These are phyloP conservation scores for Pyrenochaeta sp. DNA, from an alignment of 2,329 filamentous ascomycete species.

Conservation along the genomic window DNA sequence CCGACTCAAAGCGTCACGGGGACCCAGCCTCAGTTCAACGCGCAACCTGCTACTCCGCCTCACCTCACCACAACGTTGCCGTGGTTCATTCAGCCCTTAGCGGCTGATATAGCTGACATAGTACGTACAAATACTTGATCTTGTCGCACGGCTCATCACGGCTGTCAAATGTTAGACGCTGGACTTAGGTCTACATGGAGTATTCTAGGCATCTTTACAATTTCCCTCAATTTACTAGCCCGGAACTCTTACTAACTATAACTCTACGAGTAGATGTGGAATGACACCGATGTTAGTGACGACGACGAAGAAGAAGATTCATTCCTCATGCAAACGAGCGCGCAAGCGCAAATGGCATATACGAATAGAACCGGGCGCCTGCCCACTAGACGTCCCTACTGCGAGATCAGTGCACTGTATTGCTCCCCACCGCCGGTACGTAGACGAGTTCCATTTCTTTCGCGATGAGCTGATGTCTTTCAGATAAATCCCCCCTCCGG, in stretches of 20 bases:
- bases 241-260: background rate
- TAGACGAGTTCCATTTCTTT: background rate
- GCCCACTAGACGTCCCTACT: conserved; percentile 4
- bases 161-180: no score
- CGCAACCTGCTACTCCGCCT: background rate
- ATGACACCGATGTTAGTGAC: conserved; percentile 4
- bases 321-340: background rate
- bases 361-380: background rate
- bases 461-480: background rate
- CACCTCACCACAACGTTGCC: background rate
- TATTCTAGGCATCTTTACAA: no score
- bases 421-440: background rate
- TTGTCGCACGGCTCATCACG: no score
- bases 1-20: background rate
- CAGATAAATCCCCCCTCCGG: conserved; percentile 15
- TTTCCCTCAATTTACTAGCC: background rate
- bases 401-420: background rate
- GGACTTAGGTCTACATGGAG: no score
- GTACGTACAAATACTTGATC: background rate
- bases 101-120: background rate
- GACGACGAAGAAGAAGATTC: conserved; percentile 6
- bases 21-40: background rate
- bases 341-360: background rate
- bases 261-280: background rate
- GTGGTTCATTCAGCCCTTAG: conserved; percentile 7